Conservation (phyloP, 139 green algal genomes). For the Chloropicon primus region DNA sequence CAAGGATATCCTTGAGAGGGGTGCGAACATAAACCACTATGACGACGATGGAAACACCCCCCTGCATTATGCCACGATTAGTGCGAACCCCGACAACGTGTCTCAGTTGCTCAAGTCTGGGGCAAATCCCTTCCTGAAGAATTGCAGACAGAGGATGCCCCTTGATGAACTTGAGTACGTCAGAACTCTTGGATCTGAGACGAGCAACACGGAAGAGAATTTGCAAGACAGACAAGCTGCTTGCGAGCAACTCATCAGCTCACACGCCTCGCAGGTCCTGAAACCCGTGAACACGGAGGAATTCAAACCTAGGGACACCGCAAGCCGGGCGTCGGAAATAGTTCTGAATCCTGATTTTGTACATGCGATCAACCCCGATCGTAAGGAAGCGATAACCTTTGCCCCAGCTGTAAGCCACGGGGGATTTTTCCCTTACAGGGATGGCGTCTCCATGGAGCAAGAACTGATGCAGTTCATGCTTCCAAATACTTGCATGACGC, state of each 20-base stretch:
- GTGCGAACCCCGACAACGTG: neutral
- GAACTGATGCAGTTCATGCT: neutral
- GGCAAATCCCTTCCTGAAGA: neutral
- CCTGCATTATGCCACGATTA: neutral
- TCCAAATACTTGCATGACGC: neutral
- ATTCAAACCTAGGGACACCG: too few relatives aligned
- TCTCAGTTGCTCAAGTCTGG: neutral
- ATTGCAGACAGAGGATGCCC: neutral
- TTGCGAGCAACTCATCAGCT: neutral
- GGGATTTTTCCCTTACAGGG: neutral
- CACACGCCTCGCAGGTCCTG: neutral
- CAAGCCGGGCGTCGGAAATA: neutral
- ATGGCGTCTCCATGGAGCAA: neutral
- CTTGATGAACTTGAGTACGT: neutral
- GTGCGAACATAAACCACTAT: neutral
- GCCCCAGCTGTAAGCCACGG: neutral
- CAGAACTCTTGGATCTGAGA: neutral
- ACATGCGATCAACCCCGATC: neutral
- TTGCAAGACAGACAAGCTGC: neutral
- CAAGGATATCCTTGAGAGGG: neutral
- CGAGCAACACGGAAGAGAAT: neutral
- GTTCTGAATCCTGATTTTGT: neutral
- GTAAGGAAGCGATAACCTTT: neutral
- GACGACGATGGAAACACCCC: neutral
- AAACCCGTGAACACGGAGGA: neutral